phyloP scores from a whole-genome alignment of 441 rosid species.

The Oxalis stricta region DNA sequence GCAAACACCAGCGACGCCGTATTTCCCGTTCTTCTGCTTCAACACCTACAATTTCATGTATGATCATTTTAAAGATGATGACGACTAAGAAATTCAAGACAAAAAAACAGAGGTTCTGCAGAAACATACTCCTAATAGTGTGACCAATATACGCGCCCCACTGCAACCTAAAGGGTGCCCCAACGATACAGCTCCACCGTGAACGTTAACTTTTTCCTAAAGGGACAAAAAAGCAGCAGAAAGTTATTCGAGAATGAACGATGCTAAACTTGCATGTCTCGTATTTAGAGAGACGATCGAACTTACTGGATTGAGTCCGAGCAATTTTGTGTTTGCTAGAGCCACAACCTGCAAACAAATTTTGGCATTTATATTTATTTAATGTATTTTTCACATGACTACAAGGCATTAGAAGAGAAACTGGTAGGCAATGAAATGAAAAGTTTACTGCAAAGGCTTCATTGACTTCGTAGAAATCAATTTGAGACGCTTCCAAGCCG shows the following conservation, averaged over 20 bases:
- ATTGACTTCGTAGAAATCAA: conserved; percentile 88
- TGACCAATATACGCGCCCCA: conserved; percentile 84
- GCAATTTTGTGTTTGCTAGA: conserved; percentile 79
- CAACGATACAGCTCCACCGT: conserved; percentile 90
- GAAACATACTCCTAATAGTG: conserved; percentile 65
- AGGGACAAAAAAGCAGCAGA: conserved; percentile 1
- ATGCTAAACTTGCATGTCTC: background rate
- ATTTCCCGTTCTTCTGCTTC: conserved; percentile 58
- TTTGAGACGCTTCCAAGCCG: conserved; percentile 64
- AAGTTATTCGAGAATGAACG: background rate
- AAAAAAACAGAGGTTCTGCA: background rate
- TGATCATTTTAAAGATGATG: background rate
- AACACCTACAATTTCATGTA: conserved; percentile 49
- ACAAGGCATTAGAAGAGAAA: too few species aligned
- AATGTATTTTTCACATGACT: too few species aligned
- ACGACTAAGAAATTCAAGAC: background rate
- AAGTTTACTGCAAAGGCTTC: conserved; percentile 89
- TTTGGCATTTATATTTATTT: too few species aligned
- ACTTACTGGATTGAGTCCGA: conserved; percentile 70
- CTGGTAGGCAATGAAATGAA: background rate
- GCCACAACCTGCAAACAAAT: conserved; percentile 61
- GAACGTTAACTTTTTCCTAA: conserved; percentile 76
- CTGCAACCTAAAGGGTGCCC: conserved; percentile 99
- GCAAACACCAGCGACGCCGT: conserved; percentile 86
- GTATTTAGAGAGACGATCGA: background rate